A percentile compares a stretch with the other conserved stretches of the same genome.
Evolutionary conservation across 164 flowering plant genomes (phyloP).

Genomic region (Dillenia suffruticosa): DNA sequence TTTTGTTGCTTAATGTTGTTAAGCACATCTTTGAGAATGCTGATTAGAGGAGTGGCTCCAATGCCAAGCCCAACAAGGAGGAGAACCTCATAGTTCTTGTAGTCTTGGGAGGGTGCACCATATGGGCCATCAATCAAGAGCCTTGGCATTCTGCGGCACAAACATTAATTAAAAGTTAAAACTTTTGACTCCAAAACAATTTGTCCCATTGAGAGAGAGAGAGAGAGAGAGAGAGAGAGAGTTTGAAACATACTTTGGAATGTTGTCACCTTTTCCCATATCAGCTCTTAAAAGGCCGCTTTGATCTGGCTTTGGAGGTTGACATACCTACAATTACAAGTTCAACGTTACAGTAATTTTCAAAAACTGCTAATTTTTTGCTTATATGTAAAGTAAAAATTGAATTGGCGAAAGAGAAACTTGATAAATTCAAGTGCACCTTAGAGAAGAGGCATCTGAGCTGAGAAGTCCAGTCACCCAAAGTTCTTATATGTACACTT

Average conservation of each 20-base stretch:
- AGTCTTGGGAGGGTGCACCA: constrained; percentile 76
- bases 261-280: constrained; percentile 16
- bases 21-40: constrained; percentile 48
- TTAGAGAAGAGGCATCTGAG: constrained; percentile 45
- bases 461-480: constrained; percentile 70
- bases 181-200: no score
- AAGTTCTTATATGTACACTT: constrained; percentile 57
- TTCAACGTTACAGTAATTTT: no score
- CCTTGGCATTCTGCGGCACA: constrained; percentile 37
- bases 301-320: constrained; percentile 40
- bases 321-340: constrained; percentile 37
- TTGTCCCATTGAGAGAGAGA: no score
- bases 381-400: background rate
- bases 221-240: no score
- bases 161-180: no score
- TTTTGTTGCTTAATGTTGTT: constrained; percentile 37
- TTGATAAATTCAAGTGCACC: constrained; percentile 22
- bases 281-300: constrained; percentile 69
- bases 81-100: constrained; percentile 55
- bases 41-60: constrained; percentile 54
- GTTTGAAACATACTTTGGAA: constrained; percentile 12
- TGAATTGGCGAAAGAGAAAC: background rate
- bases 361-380: background rate
- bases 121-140: constrained; percentile 60
- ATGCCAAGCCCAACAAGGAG: constrained; percentile 58